Evolutionary conservation across 2,329 filamentous ascomycete species (phyloP), one percentile per base, ranked within the genome.

Genomic region (Xylariaceae sp.): DNA sequence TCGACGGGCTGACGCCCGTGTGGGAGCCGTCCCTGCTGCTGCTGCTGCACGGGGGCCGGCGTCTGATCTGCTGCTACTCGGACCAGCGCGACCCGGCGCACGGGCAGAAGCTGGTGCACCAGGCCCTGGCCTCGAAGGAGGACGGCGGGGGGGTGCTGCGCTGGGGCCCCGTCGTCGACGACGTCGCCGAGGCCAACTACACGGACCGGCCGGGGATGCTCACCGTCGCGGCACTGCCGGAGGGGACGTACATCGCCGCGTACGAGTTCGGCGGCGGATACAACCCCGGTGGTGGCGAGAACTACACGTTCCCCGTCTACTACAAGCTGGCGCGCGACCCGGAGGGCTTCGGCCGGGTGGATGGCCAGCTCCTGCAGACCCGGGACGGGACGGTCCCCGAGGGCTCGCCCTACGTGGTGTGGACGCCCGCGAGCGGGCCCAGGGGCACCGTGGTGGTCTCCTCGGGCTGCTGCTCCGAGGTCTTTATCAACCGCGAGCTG

Each of bases 11-110:
- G 23, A 80, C 77, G 0, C 77, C 80, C 1, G 75, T 86, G 14
- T 86, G 81, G 81, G 82, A 86, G 53, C 81, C 81, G 0, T 83
- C 80, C 53, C 57, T 85, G 26, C 50, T 75, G 52, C 57, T 85
- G 26, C 50, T 75, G 52, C 61, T 68, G 28, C 68, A 77, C 52
- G 58, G 80, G 36, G 65, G 72, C 33, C 63, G 72, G 32, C 58
- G 73, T 32, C 58, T 85, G 13, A 68, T 84, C 22, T 63, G 70
- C 46, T 85, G 82, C 63, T 85, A 84, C 60, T 77, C 79, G 2
- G 81, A 85, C 54, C 81, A 85, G 52, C 70, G 80, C 22, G 77
- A 76, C 42, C 17, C 38, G 14, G 61, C 61, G 2, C 64, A 84
- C 49, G 80, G 80, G 13, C 80, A 85, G 56, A 82, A 83, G 50